Evolutionary conservation across 306 rosid species (phyloP), one percentile per base, ranked within the genome.

Genomic region (Cucurbita moschata): DNA sequence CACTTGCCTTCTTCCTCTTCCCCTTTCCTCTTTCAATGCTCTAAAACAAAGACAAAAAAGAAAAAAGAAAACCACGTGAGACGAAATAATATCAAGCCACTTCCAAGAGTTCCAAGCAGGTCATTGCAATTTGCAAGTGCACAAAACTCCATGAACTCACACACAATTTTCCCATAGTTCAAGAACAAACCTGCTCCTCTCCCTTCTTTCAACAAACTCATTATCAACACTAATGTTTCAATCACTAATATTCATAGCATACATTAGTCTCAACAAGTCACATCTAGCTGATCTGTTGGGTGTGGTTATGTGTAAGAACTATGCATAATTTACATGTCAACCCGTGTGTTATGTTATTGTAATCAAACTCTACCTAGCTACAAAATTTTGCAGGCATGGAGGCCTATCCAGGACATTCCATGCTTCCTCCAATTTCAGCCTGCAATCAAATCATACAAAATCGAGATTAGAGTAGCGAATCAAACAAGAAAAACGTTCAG

Each of bases 301-400:
- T 57, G 63, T 23, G 15, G 2, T 57, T 57, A 11, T 10, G 7
- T 57, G 63, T 47, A 21, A 23, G 73, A 47, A 68, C 19, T 14
- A 68, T 21, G 73, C 55, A 47, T 46, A 68, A 23, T 47, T 61
- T 68, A 47, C 73, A 68, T 47, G 57, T 47, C 38, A 47, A 46
- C 42, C 57, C n/a, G n/a, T 63, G 57, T 68, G 42, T 47, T 68
- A 13, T 46, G 57, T 68, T 46, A 39, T 23, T 49, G 8, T 68
- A 23, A 50, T 21, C 50, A 13, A 68, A 68, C 43, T 68, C 40
- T 14, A 50, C 54, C 54, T 50, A 50, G 77, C 84, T 82, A 80
- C 86, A 86, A 77, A 88, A 81, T 79, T 84, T 74, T 67, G 83
- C 81, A 75, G 87, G 85, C 80, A 60, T 56, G 11, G 6, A 47